These are phyloP conservation scores for Stemphylium beticola DNA, from an alignment of 2,329 filamentous ascomycete genomes.

Conservation along the genomic window DNA sequence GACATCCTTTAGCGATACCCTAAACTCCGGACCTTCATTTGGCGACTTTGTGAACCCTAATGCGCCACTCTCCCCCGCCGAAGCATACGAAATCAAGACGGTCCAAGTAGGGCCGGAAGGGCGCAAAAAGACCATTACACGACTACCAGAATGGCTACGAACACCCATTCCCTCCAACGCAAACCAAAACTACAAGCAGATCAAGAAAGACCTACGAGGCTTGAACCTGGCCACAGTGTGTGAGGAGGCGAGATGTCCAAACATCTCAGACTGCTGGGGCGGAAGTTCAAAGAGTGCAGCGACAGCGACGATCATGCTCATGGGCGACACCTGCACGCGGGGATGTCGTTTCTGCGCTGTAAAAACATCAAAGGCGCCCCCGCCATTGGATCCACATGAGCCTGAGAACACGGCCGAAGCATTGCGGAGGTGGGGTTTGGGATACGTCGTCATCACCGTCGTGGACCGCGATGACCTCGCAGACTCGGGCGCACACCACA, in stretches of 20 bases:
- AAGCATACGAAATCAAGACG: conserved; percentile 66
- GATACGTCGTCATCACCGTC: conserved; percentile 92
- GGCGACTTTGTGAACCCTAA: conserved; percentile 64
- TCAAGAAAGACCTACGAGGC: conserved; percentile 90
- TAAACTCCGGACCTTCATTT: conserved; percentile 70
- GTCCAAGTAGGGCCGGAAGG: conserved; percentile 66
- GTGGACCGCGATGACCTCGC: conserved; percentile 92
- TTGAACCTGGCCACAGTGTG: conserved; percentile 93
- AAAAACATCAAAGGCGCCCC: conserved; percentile 78
- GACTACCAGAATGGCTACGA: conserved; percentile 93
- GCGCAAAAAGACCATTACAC: conserved; percentile 69
- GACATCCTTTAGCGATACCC: conserved; percentile 66
- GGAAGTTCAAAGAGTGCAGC: conserved; percentile 86
- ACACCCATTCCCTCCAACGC: conserved; percentile 86
- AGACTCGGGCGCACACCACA: conserved; percentile 88
- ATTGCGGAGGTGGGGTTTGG: conserved; percentile 87
- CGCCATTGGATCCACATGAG: conserved; percentile 91
- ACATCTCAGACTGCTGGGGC: conserved; percentile 98
- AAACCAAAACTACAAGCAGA: conserved; percentile 87
- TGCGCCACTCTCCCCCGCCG: conserved; percentile 53
- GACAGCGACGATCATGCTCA: conserved; percentile 98
- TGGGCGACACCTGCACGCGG: conserved; percentile 97
- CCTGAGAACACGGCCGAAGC: conserved; percentile 97
- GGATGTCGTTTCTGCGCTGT: conserved; percentile 97
- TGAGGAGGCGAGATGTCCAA: conserved; percentile 95